Percentiles rank a stretch among this genome's conserved stretches.
Evolutionary conservation across 2,329 filamentous ascomycete genomes (phyloP).

Genomic region (Epicoccum nigrum): DNA sequence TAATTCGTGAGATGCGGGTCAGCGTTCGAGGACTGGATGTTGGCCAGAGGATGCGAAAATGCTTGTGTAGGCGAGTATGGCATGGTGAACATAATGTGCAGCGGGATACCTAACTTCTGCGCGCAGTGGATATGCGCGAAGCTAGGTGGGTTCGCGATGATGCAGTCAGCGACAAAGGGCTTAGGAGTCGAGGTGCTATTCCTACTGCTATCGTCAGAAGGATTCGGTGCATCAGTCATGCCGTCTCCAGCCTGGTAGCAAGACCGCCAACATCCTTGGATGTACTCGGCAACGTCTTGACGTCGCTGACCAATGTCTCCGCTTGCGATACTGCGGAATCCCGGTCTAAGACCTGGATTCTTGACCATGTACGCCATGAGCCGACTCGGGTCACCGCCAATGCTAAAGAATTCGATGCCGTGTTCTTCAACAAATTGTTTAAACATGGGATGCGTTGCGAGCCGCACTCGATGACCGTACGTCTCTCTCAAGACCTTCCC

Average conservation of each 20-base stretch:
- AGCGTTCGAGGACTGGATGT: constrained; percentile 45
- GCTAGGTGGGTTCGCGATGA: constrained; percentile 78
- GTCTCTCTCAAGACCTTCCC: not conserved
- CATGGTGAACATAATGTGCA: constrained; percentile 76
- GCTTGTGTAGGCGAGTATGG: constrained; percentile 55
- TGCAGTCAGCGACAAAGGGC: constrained; percentile 82
- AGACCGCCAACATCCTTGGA: constrained; percentile 29
- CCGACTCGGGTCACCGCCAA: constrained; percentile 43
- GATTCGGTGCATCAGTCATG: constrained; percentile 41
- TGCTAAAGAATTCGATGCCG: constrained; percentile 42
- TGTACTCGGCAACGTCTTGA: constrained; percentile 4
- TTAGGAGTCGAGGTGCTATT: constrained; percentile 14
- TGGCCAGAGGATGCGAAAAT: constrained; percentile 59
- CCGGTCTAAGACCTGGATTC: constrained; percentile 49
- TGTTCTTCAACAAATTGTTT: not conserved
- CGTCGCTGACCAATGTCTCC: constrained; percentile 3
- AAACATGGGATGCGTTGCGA: not conserved
- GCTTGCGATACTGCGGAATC: not conserved
- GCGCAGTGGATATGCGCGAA: constrained; percentile 77
- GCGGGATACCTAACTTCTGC: constrained; percentile 71
- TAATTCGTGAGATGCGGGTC: constrained; percentile 50
- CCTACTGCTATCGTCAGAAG: constrained; percentile 32
- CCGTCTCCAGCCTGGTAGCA: constrained; percentile 40
- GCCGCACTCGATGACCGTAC: not conserved
- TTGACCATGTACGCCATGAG: constrained; percentile 60